phyloP scores from a whole-genome alignment of 2,329 filamentous ascomycete genomes.

The Volutella citrinella region DNA sequence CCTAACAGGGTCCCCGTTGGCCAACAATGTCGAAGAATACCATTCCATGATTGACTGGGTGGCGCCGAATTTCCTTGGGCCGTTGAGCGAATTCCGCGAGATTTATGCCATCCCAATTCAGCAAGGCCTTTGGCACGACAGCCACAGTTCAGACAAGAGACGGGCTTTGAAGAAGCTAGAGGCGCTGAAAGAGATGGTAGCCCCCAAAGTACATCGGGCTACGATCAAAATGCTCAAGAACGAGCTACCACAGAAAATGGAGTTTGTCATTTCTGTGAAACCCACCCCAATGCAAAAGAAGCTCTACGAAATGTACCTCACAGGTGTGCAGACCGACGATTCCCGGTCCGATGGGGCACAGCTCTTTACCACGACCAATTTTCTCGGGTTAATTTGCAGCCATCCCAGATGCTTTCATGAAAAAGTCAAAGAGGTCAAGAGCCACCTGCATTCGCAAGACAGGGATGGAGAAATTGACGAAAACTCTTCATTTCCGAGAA shows the following conservation, averaged over 20 bases:
- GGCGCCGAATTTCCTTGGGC: conserved; percentile 73
- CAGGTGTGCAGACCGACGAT: conserved; percentile 10
- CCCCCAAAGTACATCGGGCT: conserved; percentile 73
- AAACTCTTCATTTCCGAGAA: conserved; percentile 20
- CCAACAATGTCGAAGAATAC: conserved; percentile 82
- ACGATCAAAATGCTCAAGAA: conserved; percentile 64
- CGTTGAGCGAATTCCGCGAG: conserved; percentile 61
- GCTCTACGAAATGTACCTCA: conserved; percentile 55
- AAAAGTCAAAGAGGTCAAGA: conserved; percentile 24
- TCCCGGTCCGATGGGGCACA: conserved; percentile 7
- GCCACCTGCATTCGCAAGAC: not conserved
- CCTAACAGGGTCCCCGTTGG: conserved; percentile 80
- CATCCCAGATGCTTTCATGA: conserved; percentile 49
- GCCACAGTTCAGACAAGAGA: conserved; percentile 51
- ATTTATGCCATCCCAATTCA: conserved; percentile 74
- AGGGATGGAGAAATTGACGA: conserved; percentile 7
- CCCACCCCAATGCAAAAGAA: conserved; percentile 62
- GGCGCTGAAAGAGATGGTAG: conserved; percentile 68
- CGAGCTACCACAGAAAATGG: conserved; percentile 70
- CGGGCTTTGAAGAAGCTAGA: conserved; percentile 63
- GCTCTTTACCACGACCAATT: conserved; percentile 35
- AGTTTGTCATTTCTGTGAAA: conserved; percentile 76
- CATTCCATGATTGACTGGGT: conserved; percentile 88
- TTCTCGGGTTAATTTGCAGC: conserved; percentile 48
- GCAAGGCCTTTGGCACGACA: conserved; percentile 67